Evolutionary conservation across 352 stramenopile genomes (phyloP).

Genomic region (Achlya hypogyna): DNA sequence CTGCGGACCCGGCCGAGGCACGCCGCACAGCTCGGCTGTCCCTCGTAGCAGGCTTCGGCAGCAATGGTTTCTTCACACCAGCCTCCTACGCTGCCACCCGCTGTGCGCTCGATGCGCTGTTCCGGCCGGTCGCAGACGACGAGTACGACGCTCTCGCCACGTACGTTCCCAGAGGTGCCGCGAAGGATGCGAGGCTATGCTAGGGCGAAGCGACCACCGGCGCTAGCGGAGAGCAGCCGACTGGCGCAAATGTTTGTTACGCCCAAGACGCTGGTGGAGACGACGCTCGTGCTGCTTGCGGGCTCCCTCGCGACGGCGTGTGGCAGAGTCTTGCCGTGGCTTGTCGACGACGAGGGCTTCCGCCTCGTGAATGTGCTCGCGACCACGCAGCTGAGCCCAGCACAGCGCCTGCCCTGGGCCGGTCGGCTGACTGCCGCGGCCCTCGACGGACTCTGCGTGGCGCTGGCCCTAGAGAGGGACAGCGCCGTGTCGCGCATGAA

Average conservation of each 20-base stretch:
- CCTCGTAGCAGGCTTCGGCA: slow-evolving; percentile 13
- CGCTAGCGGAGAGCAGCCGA: neutral
- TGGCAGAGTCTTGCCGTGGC: neutral
- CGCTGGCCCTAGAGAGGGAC: slow-evolving; percentile 10
- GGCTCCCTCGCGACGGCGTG: neutral
- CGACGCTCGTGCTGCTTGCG: neutral
- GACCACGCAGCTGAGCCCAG: neutral
- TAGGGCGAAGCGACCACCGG: neutral
- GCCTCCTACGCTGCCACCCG: neutral
- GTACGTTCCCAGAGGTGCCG: neutral
- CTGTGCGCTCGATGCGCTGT: neutral
- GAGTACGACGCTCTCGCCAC: neutral
- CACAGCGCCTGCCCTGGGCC: neutral
- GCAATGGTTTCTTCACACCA: slow-evolving; percentile 10
- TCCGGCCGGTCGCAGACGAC: neutral
- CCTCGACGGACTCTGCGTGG: neutral
- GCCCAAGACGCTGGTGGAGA: slow-evolving; percentile 13
- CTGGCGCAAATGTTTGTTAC: neutral
- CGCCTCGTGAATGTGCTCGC: neutral
- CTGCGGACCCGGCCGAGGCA: neutral
- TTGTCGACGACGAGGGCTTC: slow-evolving; percentile 5
- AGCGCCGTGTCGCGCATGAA: slow-evolving; percentile 13
- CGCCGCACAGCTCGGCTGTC: neutral
- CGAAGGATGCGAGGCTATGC: neutral
- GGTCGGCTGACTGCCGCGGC: neutral